These are phyloP conservation scores for Paramyrothecium roridum DNA, from an alignment of 2,329 filamentous ascomycete species.

Conservation along the genomic window DNA sequence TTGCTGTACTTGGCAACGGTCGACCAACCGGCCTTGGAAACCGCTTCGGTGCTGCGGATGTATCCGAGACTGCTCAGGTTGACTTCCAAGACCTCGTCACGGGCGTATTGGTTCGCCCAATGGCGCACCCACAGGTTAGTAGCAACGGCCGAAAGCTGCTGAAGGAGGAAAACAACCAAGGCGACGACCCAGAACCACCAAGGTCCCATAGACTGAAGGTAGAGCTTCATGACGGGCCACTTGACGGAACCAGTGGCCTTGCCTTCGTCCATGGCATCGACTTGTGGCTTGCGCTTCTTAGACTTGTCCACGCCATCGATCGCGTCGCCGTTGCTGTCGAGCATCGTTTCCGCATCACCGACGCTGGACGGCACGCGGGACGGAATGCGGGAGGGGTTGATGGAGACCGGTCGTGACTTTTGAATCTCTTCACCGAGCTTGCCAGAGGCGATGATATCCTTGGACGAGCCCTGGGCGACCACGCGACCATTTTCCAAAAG, in stretches of 20 bases:
- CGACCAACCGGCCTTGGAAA: constrained; percentile 27
- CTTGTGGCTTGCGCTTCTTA: constrained; percentile 46
- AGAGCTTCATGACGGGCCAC: constrained; percentile 79
- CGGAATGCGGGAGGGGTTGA: constrained; percentile 66
- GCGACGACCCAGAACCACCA: constrained; percentile 94
- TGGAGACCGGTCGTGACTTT: constrained; percentile 68
- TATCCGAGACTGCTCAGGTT: constrained; percentile 13
- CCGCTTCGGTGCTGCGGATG: constrained; percentile 16
- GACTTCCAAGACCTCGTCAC: constrained; percentile 29
- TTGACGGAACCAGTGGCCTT: constrained; percentile 88
- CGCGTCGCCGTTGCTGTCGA: constrained; percentile 45
- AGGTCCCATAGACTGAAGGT: constrained; percentile 86
- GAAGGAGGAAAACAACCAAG: constrained; percentile 69
- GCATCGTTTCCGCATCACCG: constrained; percentile 59
- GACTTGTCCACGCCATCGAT: constrained; percentile 43
- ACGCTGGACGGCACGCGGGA: constrained; percentile 77
- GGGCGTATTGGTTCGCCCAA: constrained; percentile 88
- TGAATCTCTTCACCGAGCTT: constrained; percentile 82
- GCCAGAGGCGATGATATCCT: constrained; percentile 80
- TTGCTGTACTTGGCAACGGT: constrained; percentile 27
- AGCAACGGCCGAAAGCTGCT: constrained; percentile 82
- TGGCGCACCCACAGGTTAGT: constrained; percentile 93
- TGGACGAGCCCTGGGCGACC: constrained; percentile 69
- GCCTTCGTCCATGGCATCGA: constrained; percentile 63
- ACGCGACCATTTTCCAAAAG: constrained; percentile 85